Evolutionary conservation across 73 alveolate species (phyloP).

Genomic region (Durusdinium trenchii): DNA sequence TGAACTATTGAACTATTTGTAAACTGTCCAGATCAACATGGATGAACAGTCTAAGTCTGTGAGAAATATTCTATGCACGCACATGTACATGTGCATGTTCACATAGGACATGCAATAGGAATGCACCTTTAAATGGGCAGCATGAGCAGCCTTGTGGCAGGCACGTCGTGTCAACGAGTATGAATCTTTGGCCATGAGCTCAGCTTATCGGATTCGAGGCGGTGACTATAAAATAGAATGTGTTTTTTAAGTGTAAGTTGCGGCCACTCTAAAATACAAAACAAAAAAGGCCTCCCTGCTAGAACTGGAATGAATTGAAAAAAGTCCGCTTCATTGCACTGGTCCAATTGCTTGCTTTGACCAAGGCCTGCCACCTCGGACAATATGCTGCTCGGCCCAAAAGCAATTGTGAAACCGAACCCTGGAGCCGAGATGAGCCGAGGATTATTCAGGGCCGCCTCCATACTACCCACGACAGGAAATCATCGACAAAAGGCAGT

Average conservation of each 20-base stretch:
- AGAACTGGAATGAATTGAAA: not conserved
- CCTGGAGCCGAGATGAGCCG: not conserved
- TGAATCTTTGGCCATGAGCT: conserved; percentile 28
- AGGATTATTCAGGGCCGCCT: conserved; percentile 87
- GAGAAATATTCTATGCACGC: not conserved
- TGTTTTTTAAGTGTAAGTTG: not conserved
- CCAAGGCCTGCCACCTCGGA: conserved; percentile 81
- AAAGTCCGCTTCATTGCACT: too few relatives aligned
- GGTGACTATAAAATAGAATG: too few relatives aligned
- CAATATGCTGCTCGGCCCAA: conserved; percentile 51
- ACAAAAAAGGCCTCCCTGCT: not conserved
- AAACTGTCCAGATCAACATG: too few relatives aligned
- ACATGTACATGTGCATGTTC: not conserved
- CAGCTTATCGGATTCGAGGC: not conserved
- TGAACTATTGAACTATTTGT: not conserved
- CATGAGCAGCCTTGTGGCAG: not conserved
- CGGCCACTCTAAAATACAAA: not conserved
- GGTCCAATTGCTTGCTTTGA: not conserved
- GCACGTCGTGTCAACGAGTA: conserved; percentile 89
- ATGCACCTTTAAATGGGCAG: not conserved
- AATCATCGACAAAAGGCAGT: conserved; percentile 64
- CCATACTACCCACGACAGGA: conserved; percentile 82
- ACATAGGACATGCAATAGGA: not conserved
- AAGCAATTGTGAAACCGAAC: not conserved
- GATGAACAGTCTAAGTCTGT: not conserved